phyloP scores from a whole-genome alignment of 192 early-diverging fungal genomes.

The Linnemannia exigua region DNA sequence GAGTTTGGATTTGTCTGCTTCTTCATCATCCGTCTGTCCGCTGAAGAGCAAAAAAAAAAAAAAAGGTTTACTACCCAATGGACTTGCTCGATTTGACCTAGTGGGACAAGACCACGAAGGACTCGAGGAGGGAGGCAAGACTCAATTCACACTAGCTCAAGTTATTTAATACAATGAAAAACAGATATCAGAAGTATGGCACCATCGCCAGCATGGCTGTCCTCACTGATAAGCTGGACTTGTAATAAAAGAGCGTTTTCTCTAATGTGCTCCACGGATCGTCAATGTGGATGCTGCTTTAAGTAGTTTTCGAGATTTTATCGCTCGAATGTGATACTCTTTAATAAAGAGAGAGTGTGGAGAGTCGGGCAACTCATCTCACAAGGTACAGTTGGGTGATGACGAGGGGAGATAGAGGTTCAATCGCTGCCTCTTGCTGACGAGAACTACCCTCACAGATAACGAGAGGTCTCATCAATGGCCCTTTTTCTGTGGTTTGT shows the following conservation, averaged over 20 bases:
- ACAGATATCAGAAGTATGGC: constrained; percentile 13
- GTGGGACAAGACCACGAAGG: not conserved
- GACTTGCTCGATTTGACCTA: not conserved
- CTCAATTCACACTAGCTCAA: not conserved
- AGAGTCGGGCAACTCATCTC: no score
- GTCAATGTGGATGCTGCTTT: not conserved
- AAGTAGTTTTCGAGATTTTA: not conserved
- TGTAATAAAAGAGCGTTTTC: not conserved
- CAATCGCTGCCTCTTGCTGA: no score
- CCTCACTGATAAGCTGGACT: constrained; percentile 25
- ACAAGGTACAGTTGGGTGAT: no score
- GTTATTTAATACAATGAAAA: not conserved
- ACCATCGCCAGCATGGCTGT: constrained; percentile 10
- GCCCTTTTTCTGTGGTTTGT: no score
- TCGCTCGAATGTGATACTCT: not conserved
- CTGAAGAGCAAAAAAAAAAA: not conserved
- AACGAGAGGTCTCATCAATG: no score
- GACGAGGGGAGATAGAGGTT: no score
- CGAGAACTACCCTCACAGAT: no score
- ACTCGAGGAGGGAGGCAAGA: not conserved
- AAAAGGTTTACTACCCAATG: not conserved
- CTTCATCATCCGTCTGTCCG: no score
- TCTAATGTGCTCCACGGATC: not conserved
- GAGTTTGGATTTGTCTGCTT: constrained; percentile 19
- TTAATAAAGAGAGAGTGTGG: not conserved